Base-by-base conservation (phyloP, 2,329 filamentous ascomycete species). In the Exophiala mesophila region DNA sequence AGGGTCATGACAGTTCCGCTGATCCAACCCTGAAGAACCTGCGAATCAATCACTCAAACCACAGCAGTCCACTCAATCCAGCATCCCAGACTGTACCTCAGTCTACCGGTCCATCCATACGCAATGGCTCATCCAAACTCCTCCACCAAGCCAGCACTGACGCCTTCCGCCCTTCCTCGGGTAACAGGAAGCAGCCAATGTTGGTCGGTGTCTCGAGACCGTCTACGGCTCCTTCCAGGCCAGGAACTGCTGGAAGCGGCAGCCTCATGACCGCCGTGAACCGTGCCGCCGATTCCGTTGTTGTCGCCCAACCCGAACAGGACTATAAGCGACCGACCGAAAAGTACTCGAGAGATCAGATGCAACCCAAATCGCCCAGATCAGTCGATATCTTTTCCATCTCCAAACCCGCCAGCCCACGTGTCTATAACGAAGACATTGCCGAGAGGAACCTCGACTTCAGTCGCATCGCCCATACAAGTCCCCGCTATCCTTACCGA, bases 301-400 rank as follows among this genome's bases (percentile, higher is more conserved):
- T 39, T 13, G 47, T 50, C 6, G 34, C 33, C 3, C 41, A 35
- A 17, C 13, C 47, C 20, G 43, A 47, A 13, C 49, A 49, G 44
- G 37, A 48, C 9, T 51, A 39, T 35, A 21, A 30, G 12, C 23
- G 43, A 10, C 41, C 39, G 7, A 34, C 44, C 18, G 39, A 50
- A 4, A 32, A 23, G n/a, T 41, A 43, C 33, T 17, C 24, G 4
- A 45, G 35, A 32, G 29, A 33, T 28, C 20, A 48, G 26, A 19
- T 38, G 19, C 29, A 35, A 15, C 37, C 30, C 19, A 50, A 53
- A 32, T 24, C 36, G 10, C 45, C 49, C 33, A 46, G 47, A 7
- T 53, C 50, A 30, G 28, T 54, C 21, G 53, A 55, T 41, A 54
- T 55, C 13, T 54, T 54, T 30, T 42, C 49, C 13, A 36, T 52